These are phyloP conservation scores for Beta vulgaris DNA, from an alignment of 148 eudicot genomes.

Conservation along the genomic window DNA sequence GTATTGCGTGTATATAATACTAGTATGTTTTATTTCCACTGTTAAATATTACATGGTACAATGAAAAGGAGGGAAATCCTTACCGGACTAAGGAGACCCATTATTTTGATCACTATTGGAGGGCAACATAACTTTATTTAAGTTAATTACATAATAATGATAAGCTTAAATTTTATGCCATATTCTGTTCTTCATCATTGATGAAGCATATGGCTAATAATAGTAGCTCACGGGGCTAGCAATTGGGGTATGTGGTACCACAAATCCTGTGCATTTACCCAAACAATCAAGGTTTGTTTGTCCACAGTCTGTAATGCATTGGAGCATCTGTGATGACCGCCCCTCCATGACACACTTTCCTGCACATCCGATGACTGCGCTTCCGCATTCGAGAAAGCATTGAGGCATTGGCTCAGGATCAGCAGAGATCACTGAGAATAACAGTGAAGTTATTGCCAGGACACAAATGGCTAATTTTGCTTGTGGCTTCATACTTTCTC, in stretches of 20 bases:
- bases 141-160: not conserved
- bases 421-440: not conserved
- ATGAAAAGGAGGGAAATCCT: not conserved
- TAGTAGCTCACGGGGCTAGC: not conserved
- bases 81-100: not conserved
- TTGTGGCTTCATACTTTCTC: constrained; percentile 5
- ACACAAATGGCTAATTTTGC: constrained; percentile 11
- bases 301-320: constrained; percentile 10
- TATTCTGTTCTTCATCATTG: not conserved
- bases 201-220: not conserved
- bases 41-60: not conserved
- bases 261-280: not conserved
- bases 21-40: not conserved
- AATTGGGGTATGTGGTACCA: not conserved
- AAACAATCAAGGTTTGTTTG: constrained; percentile 8
- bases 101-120: not conserved
- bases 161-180: not conserved
- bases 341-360: not conserved
- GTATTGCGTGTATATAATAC: too few species aligned
- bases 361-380: constrained; percentile 10
- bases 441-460: not conserved
- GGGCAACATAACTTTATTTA: not conserved
- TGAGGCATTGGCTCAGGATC: not conserved
- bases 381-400: constrained; percentile 17
- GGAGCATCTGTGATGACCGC: not conserved